Evolutionary conservation across 306 rosid species (phyloP).

Genomic region (Prunus padus): DNA sequence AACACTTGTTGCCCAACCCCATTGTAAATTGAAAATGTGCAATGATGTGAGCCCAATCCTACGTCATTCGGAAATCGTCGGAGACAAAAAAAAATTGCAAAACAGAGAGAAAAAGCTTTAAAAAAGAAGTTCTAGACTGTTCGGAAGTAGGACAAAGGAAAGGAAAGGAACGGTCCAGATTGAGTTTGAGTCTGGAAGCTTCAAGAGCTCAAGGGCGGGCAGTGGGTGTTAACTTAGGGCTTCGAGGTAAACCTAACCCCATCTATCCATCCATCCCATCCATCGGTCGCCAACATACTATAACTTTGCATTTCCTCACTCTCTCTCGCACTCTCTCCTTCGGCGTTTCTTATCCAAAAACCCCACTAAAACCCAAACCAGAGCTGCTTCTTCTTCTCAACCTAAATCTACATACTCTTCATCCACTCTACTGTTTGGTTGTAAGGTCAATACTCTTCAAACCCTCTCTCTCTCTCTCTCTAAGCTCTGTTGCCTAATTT

Average conservation of each 20-base stretch:
- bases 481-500: neutral
- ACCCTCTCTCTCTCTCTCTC: neutral
- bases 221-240: neutral
- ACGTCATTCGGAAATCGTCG: neutral
- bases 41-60: neutral
- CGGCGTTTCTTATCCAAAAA: constrained; percentile 34
- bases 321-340: neutral
- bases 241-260: neutral
- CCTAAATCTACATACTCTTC: constrained; percentile 28
- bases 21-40: neutral
- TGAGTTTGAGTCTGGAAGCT: constrained; percentile 17
- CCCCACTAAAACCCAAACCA: constrained; percentile 5
- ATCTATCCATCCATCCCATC: too few relatives aligned
- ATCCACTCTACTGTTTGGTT: constrained; percentile 23
- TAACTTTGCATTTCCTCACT: neutral
- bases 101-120: too few relatives aligned
- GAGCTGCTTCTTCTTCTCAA: neutral
- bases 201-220: constrained; percentile 17
- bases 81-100: too few relatives aligned
- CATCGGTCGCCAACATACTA: neutral
- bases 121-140: constrained; percentile 28
- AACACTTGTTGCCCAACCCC: too few relatives aligned
- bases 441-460: constrained; percentile 21
- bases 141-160: constrained; percentile 22
- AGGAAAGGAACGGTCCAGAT: constrained; percentile 30